Base-by-base conservation (phyloP, 164 flowering plant species). In the Kingdonia uniflora region DNA sequence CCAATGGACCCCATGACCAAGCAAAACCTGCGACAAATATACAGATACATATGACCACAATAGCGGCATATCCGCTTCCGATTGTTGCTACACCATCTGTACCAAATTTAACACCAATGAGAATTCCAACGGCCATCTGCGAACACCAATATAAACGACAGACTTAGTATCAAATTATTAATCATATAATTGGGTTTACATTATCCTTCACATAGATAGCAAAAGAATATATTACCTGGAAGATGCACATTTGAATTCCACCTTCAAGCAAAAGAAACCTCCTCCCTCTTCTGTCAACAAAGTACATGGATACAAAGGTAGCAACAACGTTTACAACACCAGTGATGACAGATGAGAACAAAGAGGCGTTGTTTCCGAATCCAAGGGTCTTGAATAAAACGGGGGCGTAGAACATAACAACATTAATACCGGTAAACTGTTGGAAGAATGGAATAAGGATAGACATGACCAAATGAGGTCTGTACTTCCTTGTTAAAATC, bases 391-490 rank as follows among this genome's bases (percentile, higher is more conserved):
- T 61, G 19, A 61, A 61, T 14, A 61, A 26, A 13, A 61, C 65
- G 5, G 59, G 65, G 11, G 65, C 65, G 12, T 61, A 54, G 47
- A 61, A 61, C 48, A 40, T 61, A n/a, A 61, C 19, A 12, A 58
- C 61, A 58, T 58, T 58, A 33, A 58, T 58, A 7, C 61, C 61
- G 15, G 61, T 58, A 14, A 54, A 4, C 37, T 64, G 72, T 33
- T 69, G 65, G 50, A 65, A 56, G 44, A 65, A 52, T 11, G 72
- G 68, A 50, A 69, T 57, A 2, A 57, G 14, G 11, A 58, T 22
- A 12, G 66, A 50, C 45, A 69, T 46, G 6, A 33, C 41, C 16
- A 65, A 43, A 7, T 61, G 69, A 15, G 66, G 73, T 45, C 65
- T 48, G 43, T 68, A 60, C 33, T 42, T 50, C 23, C 56, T 48